These are phyloP conservation scores for Psilocybe mexicana DNA, from an alignment of 1,284 basidiomycete genomes.

Conservation along the genomic window DNA sequence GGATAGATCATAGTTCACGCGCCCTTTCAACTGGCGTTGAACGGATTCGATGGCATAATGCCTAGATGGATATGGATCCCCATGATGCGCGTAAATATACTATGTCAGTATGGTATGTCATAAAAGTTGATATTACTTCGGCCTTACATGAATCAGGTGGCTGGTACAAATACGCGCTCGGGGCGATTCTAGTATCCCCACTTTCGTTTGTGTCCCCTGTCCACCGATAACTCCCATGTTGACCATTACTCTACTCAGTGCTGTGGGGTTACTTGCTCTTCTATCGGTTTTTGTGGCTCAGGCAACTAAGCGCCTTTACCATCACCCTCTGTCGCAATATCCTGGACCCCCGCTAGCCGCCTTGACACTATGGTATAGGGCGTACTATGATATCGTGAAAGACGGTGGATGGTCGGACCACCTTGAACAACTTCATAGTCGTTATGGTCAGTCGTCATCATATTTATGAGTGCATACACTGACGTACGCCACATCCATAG, in stretches of 20 bases:
- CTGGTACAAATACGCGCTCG: background rate
- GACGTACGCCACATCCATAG: conserved; percentile 14
- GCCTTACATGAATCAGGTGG: background rate
- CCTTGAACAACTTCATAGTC: conserved; percentile 31
- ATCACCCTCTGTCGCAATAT: conserved; percentile 28
- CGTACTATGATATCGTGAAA: conserved; percentile 34
- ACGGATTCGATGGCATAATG: background rate
- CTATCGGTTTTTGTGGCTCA: conserved; percentile 8
- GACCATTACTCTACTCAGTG: background rate
- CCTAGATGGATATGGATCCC: background rate
- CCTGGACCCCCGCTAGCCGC: conserved; percentile 35
- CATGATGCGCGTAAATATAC: background rate
- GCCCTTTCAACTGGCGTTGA: background rate
- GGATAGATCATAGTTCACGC: background rate
- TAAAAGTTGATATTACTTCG: background rate
- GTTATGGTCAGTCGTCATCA: conserved; percentile 28
- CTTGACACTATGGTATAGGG: conserved; percentile 32
- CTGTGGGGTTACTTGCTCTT: conserved; percentile 1
- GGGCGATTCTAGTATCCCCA: background rate
- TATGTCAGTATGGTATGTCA: background rate
- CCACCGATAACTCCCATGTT: background rate
- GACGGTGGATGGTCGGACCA: conserved; percentile 34
- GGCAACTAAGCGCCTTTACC: conserved; percentile 21
- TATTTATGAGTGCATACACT: background rate
- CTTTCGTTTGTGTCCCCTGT: background rate